phyloP scores from a whole-genome alignment of 805 yeast species.

The Torulaspora quercuum region DNA sequence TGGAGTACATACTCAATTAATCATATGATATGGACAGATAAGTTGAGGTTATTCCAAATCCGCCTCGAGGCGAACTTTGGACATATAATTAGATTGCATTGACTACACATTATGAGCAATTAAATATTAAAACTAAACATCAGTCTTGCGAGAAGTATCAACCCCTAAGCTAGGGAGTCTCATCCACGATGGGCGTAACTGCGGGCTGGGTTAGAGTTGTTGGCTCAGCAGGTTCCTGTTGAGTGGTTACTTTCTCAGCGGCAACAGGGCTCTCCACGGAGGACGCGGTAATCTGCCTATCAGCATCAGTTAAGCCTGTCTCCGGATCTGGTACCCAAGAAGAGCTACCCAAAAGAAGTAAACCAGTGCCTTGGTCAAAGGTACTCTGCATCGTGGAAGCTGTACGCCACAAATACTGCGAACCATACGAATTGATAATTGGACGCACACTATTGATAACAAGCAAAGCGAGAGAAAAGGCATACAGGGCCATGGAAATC shows the following conservation, averaged over 20 bases:
- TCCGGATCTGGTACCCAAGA: constrained; percentile 4
- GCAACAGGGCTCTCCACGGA: constrained; percentile 3
- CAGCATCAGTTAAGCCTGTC: neutral
- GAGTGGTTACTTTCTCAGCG: neutral
- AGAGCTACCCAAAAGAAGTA: constrained; percentile 1
- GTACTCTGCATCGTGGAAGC: constrained; percentile 1
- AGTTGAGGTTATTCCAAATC: too few species aligned
- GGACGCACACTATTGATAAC: constrained; percentile 3
- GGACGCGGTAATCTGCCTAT: constrained; percentile 2
- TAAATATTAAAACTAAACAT: too few species aligned
- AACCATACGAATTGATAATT: neutral
- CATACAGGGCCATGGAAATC: constrained; percentile 4
- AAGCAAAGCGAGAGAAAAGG: constrained; percentile 2
- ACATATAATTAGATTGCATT: too few species aligned
- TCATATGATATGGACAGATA: too few species aligned
- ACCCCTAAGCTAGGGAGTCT: too few species aligned
- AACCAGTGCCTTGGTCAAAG: constrained; percentile 7
- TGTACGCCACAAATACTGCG: constrained; percentile 3
- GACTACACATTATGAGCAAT: too few species aligned
- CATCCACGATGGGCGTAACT: constrained; percentile 3
- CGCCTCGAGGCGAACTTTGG: too few species aligned
- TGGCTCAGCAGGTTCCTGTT: neutral
- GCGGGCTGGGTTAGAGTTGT: neutral
- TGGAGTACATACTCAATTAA: too few species aligned
- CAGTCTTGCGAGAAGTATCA: too few species aligned